Evolutionary conservation across 306 rosid species (phyloP), one percentile per base, ranked within the genome.

Genomic region (Gleditsia sinensis): DNA sequence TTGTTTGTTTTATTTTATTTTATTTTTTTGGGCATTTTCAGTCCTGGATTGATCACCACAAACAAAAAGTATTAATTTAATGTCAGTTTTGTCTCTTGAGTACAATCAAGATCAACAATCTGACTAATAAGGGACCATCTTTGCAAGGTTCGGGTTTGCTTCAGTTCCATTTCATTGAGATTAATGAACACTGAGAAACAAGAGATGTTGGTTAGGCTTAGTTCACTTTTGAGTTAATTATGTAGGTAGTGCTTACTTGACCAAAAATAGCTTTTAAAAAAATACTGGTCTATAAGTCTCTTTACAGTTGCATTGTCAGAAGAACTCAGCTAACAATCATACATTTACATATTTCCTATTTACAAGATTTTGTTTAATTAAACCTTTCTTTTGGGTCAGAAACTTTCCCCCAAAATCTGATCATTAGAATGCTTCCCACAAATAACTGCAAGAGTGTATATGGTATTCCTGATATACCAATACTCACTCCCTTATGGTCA

Each of bases 131-230:
- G 71, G 39, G 37, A 2, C 42, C 24, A 25, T 20, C 20, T 65
- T 43, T 14, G 33, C 67, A 65, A 54, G 39, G 32, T 55, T 55
- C 50, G 54, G 23, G 40, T 42, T 40, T 45, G 60, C 54, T 45
- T 57, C 20, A 28, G 37, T 42, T 57, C 10, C 60, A 20, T 56
- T 76, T 67, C 39, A 57, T 24, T 30, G 53, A 67, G 23, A 23
- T 23, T 16, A 76, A 23, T 57, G 20, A 55, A 45, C 28, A 59
- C 46, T 25, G 62, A 57, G 13, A 67, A 67, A 45, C 50, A 67
- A 33, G 34, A 66, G 49, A n/a, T 67, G 51, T 33, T 53, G 25
- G 23, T 64, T 54, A 73, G 75, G 65, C 4, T 56, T 72, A 25
- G 13, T 66, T 45, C 43, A 33, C 60, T 58, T 20, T 34, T 46